A percentile compares a stretch with the other conserved stretches of the same genome.
phyloP scores from a whole-genome alignment of 257 asterid species.

The Solanum microdontum region DNA sequence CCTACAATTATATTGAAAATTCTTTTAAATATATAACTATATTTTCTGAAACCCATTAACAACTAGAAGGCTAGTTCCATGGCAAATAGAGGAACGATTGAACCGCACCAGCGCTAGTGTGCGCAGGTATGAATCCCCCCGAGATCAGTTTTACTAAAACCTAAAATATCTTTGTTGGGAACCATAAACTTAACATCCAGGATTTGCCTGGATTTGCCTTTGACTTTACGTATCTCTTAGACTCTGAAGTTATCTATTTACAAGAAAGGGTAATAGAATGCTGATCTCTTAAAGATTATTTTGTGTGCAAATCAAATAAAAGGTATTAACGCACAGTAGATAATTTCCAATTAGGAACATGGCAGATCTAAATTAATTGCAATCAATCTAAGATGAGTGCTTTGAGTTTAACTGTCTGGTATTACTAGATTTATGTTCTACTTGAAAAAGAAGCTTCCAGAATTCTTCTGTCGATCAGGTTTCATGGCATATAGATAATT shows the following conservation, averaged over 20 bases:
- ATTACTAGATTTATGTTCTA: neutral
- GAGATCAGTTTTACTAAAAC: neutral
- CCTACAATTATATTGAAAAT: neutral
- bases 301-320: neutral
- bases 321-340: neutral
- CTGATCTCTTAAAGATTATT: neutral
- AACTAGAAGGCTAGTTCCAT: neutral
- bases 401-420: neutral
- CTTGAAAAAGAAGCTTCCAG: neutral
- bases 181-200: neutral
- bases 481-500: neutral
- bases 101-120: neutral
- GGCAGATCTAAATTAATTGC: neutral
- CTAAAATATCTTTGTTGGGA: neutral
- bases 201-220: neutral
- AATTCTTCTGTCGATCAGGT: neutral
- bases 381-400: neutral
- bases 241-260: neutral
- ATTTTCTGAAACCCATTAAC: neutral
- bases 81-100: neutral
- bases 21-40: neutral
- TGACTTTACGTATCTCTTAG: neutral
- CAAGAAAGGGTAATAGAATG: neutral
- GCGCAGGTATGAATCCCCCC: neutral
- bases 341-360: neutral